Base-by-base conservation (phyloP, 805 yeast species). In the Candida peoriensis region DNA sequence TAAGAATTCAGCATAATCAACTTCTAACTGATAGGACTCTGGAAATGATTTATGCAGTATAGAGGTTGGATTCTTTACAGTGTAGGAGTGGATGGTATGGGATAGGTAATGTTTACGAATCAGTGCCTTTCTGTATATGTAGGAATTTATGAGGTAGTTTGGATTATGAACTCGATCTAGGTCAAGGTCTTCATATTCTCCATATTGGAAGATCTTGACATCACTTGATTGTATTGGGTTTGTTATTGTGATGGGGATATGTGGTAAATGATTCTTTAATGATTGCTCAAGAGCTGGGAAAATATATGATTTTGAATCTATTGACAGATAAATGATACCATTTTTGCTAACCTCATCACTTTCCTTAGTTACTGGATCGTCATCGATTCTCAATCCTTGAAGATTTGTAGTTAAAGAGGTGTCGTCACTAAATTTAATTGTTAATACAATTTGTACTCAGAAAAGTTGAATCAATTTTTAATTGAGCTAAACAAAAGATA, bases 1-100 rank as follows among this genome's bases (percentile, higher is more conserved):
- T 33, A 93, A 63, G 49, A 93, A 93, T 57, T 93, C 98, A 1
- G 97, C 97, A 59, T 86, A 93, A 50, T 90, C 97, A 16, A 93
- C 74, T 52, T 93, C 97, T 21, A 93, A 64, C 36, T 80, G 79
- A 58, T 68, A 87, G 4, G 89, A 71, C 35, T 76, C 84, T 1
- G 97, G 90, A 41, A 76, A 78, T 2, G 93, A 76, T 1, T 43
- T 48, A 3, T 55, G 61, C 36, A 93, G 64, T 1, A 77, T 62
- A 1, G 89, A 77, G 0, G 61, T 57, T 1, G 96, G 95, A 50
- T 88, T 60, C 54, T 93, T 93, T 8, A 81, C 85, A 4, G 64
- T 62, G 48, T 74, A 89, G 38, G 76, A 74, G 33, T 76, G 81
- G n/a, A 93, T 71, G 0, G 95, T 84, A 50, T 86, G 80, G n/a